phyloP scores from a whole-genome alignment of 805 yeast species.

The Ascoidea asiatica region DNA sequence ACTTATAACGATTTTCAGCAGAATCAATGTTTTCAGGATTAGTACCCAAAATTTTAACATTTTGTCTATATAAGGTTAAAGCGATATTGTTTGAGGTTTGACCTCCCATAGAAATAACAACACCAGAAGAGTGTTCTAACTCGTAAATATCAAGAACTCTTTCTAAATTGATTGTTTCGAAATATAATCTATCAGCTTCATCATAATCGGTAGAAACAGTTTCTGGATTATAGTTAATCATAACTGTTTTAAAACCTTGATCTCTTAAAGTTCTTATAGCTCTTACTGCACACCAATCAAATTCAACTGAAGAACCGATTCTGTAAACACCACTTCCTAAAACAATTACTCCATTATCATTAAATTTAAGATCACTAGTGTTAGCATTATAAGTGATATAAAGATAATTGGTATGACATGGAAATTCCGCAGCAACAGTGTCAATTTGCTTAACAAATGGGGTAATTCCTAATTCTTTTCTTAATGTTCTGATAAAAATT shows the following conservation, averaged over 20 bases:
- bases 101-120: constrained; percentile 96
- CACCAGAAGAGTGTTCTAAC: constrained; percentile 81
- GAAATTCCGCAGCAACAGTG: constrained; percentile 98
- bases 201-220: constrained; percentile 98
- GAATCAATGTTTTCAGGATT: constrained; percentile 97
- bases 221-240: constrained; percentile 97
- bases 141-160: constrained; percentile 92
- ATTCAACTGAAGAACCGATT: constrained; percentile 97
- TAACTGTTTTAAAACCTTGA: constrained; percentile 77
- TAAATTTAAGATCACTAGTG: constrained; percentile 68
- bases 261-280: constrained; percentile 89
- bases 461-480: constrained; percentile 73
- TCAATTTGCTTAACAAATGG: constrained; percentile 96
- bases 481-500: constrained; percentile 78
- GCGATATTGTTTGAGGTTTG: constrained; percentile 97
- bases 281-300: constrained; percentile 99
- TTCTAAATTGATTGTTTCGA: constrained; percentile 90
- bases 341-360: constrained; percentile 86
- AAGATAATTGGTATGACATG: constrained; percentile 88
- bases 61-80: constrained; percentile 79
- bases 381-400: constrained; percentile 93
- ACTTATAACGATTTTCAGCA: constrained; percentile 96
- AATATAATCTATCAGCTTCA: constrained; percentile 93
- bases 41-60: constrained; percentile 91
- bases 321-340: constrained; percentile 97